A percentile compares a stretch with the other conserved stretches of the same genome.
These are phyloP conservation scores for Acrodontium crateriforme DNA, from an alignment of 2,329 filamentous ascomycete species.

Conservation along the genomic window DNA sequence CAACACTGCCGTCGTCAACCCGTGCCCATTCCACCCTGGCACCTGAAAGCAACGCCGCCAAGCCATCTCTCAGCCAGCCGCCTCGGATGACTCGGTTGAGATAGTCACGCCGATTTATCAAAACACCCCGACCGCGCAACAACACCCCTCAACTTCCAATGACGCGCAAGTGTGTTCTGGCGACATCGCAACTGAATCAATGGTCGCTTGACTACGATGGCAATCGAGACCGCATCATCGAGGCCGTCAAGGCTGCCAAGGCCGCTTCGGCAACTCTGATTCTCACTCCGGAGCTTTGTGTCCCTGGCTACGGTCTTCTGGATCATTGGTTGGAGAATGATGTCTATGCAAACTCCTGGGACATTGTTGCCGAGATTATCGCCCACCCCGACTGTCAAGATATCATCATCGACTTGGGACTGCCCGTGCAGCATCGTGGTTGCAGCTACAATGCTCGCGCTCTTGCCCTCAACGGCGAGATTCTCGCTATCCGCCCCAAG, in stretches of 20 bases:
- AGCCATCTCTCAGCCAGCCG: too few species aligned
- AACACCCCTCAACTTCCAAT: constrained; percentile 9
- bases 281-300: constrained; percentile 33
- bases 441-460: constrained; percentile 52
- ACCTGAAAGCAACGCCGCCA: too few species aligned
- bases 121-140: too few species aligned
- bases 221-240: constrained; percentile 48
- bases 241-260: constrained; percentile 49
- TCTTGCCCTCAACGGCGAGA: constrained; percentile 51
- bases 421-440: constrained; percentile 47
- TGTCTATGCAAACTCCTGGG: constrained; percentile 36
- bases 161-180: constrained; percentile 24
- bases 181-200: constrained; percentile 32
- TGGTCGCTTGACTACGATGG: constrained; percentile 48
- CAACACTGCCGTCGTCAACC: too few species aligned
- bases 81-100: too few species aligned
- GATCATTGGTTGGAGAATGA: constrained; percentile 45
- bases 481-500: constrained; percentile 60
- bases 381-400: constrained; percentile 45
- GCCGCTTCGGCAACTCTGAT: constrained; percentile 47
- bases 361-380: constrained; percentile 49
- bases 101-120: too few species aligned
- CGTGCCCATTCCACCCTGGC: too few species aligned
- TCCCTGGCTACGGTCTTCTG: constrained; percentile 51
- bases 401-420: constrained; percentile 44